Evolutionary conservation across 2,329 filamentous ascomycete species (phyloP).

Genomic region (Ophiocordyceps camponoti-saundersi): DNA sequence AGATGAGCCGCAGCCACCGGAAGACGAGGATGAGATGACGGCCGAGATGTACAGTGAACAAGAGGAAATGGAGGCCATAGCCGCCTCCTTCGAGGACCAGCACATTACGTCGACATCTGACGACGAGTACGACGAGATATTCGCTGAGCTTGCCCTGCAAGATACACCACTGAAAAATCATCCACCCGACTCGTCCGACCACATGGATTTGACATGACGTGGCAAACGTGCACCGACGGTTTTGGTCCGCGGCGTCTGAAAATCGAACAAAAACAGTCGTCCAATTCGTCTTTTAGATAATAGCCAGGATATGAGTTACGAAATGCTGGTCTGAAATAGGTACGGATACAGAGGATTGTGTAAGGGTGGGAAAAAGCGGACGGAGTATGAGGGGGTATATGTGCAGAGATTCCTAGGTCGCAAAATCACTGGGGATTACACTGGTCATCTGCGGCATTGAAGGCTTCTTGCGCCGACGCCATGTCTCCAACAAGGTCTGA

Average conservation of each 20-base stretch:
- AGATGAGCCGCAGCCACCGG: slow-evolving; percentile 6
- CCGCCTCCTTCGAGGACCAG: slow-evolving; percentile 26
- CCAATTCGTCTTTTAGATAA: background rate
- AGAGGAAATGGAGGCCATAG: slow-evolving; percentile 38
- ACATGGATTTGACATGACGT: slow-evolving; percentile 26
- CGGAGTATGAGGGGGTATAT: slow-evolving; percentile 8
- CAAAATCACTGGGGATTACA: slow-evolving; percentile 40
- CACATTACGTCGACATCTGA: slow-evolving; percentile 24
- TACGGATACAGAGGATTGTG: background rate
- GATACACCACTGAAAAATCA: slow-evolving; percentile 8
- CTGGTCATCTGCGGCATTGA: slow-evolving; percentile 42
- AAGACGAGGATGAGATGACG: slow-evolving; percentile 28
- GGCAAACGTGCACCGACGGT: background rate
- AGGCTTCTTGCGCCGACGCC: slow-evolving; percentile 60
- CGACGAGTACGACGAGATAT: slow-evolving; percentile 45
- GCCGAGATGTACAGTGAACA: slow-evolving; percentile 32
- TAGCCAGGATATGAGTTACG: background rate
- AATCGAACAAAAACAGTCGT: slow-evolving; percentile 2
- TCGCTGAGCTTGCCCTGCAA: slow-evolving; percentile 26
- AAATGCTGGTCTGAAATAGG: background rate
- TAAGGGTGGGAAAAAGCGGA: background rate
- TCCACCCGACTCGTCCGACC: slow-evolving; percentile 12
- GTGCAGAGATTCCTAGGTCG: slow-evolving; percentile 3
- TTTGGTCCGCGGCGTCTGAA: slow-evolving; percentile 4
- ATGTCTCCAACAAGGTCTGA: slow-evolving; percentile 83